Evolutionary conservation across 345 rosid species (phyloP).

Genomic region (Nasturtium officinale): DNA sequence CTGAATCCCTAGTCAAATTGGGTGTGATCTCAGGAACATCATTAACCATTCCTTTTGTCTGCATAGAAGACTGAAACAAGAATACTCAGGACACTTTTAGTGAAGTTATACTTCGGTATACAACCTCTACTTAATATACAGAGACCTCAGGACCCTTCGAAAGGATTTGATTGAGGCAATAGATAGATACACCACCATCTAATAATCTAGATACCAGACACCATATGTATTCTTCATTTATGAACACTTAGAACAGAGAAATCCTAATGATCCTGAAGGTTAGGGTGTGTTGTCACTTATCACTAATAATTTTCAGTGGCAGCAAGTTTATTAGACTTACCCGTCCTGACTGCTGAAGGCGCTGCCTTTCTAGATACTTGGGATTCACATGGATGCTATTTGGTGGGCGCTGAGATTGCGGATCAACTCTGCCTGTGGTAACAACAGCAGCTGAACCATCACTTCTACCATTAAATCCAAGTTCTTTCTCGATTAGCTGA

Average conservation of each 20-base stretch:
- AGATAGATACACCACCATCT: not conserved
- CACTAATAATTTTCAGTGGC: constrained; percentile 12
- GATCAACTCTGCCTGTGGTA: constrained; percentile 61
- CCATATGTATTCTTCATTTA: not conserved
- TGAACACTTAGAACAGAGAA: constrained; percentile 23
- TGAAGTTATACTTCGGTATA: not conserved
- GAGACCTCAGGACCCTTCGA: constrained; percentile 3
- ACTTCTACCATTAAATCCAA: constrained; percentile 66
- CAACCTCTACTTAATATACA: not conserved
- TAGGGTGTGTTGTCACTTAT: constrained; percentile 8
- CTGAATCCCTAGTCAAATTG: constrained; percentile 38
- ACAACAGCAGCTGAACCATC: constrained; percentile 71
- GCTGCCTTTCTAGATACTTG: constrained; percentile 91
- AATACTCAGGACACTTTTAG: not conserved
- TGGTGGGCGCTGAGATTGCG: constrained; percentile 70
- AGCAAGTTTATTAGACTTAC: constrained; percentile 48
- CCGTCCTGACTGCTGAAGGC: constrained; percentile 82
- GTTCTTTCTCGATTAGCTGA: constrained; percentile 85
- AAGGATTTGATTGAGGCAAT: not conserved
- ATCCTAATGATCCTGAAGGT: not conserved
- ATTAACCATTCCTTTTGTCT: constrained; percentile 42
- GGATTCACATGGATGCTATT: constrained; percentile 99
- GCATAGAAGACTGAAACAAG: not conserved
- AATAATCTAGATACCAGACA: not conserved
- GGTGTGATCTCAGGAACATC: constrained; percentile 37